Conservation (phyloP, 352 stramenopile genomes). For the Phytophthora pluvialis region DNA sequence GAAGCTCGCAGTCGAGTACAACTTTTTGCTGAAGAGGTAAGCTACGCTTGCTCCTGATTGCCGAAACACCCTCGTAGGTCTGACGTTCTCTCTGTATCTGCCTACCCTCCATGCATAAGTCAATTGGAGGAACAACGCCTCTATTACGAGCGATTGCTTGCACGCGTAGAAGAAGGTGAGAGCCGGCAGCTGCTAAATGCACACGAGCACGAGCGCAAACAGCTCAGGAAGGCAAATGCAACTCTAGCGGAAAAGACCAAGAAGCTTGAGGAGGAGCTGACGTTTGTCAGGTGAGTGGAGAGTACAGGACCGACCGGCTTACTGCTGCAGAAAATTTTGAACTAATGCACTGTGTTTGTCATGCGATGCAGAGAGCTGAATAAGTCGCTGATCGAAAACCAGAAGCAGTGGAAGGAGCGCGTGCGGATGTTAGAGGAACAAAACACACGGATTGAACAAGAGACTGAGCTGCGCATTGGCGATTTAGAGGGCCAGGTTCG, state of each 20-base stretch:
- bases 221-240: slow-evolving; percentile 80
- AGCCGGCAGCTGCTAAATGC: slow-evolving; percentile 56
- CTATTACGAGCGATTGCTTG: slow-evolving; percentile 90
- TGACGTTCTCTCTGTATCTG: slow-evolving; percentile 3
- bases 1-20: slow-evolving; percentile 96
- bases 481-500: slow-evolving; percentile 87
- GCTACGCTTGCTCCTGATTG: slow-evolving; percentile 1
- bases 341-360: slow-evolving; percentile 11
- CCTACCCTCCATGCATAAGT: slow-evolving; percentile 35
- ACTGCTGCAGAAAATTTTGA: neutral
- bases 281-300: slow-evolving; percentile 69
- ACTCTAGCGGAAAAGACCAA: slow-evolving; percentile 64
- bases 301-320: neutral
- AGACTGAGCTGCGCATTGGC: slow-evolving; percentile 66
- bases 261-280: slow-evolving; percentile 85
- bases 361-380: slow-evolving; percentile 71
- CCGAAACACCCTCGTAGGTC: neutral
- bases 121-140: slow-evolving; percentile 96
- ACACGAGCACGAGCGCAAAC: slow-evolving; percentile 83
- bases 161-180: slow-evolving; percentile 65
- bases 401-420: slow-evolving; percentile 89
- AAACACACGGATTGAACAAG: slow-evolving; percentile 58
- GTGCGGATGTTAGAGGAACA: slow-evolving; percentile 74
- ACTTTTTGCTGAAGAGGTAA: slow-evolving; percentile 94
- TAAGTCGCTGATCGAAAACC: slow-evolving; percentile 88